Evolutionary conservation across 2,329 filamentous ascomycete species (phyloP), one percentile per base, ranked within the genome.

Genomic region (Ceratocystis variospora): DNA sequence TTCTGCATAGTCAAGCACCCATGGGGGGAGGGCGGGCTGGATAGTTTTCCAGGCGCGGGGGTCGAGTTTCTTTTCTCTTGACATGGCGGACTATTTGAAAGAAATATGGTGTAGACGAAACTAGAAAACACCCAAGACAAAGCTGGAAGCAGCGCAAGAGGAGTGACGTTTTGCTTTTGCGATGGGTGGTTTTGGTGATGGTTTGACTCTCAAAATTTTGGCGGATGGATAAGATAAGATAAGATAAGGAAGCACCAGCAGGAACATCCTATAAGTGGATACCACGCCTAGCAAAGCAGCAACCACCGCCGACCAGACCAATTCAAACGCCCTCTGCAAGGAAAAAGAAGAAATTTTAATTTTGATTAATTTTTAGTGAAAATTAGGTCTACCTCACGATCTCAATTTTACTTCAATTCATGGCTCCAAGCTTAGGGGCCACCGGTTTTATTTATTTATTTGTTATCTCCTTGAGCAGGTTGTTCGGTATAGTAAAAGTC

Each of bases 1-100:
- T 62, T 85, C 81, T 62, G 95, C 86, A 68, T 90, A 91, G 70
- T 95, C 89, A 65, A 94, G 79, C 66, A 94, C 85, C 90, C 92
- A 97, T 83, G 75, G 73, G 41, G 76, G 72, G n/a, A 79, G 72
- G 3, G 74, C 72, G 15, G 77, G 76, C 7, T 73, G 74, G 33
- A 79, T 73, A 5, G 72, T 70, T 64, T 73, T 73, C 77, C 77
- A 79, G 55, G 79, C 79, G 70, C 83, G 75, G 63, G 77, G 74
- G 66, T 80, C 78, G 41, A 44, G 73, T 77, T 78, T 75, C 28
- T 74, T 71, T 44, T 72, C 68, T 61, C 75, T 69, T 44, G 66
- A 61, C 66, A 67, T 67, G 44, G 10, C 28, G 31, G 37, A 8
- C 12, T 41, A 1, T 1, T 41, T 41, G 1, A 12, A 15, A 22